phyloP scores from a whole-genome alignment of 306 rosid genomes.

The Fagus sylvatica region DNA sequence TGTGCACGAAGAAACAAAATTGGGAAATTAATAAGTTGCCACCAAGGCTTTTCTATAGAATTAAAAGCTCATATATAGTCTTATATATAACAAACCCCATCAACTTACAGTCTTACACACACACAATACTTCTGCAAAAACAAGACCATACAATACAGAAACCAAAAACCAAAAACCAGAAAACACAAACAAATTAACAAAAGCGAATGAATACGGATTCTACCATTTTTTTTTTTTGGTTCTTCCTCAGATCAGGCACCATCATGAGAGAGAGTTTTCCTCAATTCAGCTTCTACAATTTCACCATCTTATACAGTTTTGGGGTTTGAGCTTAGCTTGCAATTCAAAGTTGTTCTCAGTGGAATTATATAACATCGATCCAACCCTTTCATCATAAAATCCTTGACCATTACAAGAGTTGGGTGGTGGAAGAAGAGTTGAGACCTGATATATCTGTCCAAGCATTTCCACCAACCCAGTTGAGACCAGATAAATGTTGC shows the following conservation, averaged over 20 bases:
- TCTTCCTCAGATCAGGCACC: slow-evolving; percentile 12
- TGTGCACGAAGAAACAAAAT: not conserved
- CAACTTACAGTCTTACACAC: slow-evolving; percentile 46
- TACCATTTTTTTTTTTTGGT: slow-evolving; percentile 24
- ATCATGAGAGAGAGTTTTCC: not conserved
- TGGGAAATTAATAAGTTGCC: not conserved
- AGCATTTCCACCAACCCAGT: slow-evolving; percentile 32
- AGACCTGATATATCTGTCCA: slow-evolving; percentile 76
- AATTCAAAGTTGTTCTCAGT: not conserved
- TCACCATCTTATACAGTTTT: not conserved
- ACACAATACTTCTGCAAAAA: slow-evolving; percentile 36
- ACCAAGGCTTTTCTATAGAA: slow-evolving; percentile 13
- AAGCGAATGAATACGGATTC: slow-evolving; percentile 28
- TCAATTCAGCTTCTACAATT: not conserved
- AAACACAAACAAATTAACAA: slow-evolving; percentile 24
- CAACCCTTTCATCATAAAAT: not conserved
- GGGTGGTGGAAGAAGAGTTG: slow-evolving; percentile 60
- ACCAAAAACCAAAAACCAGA: slow-evolving; percentile 16
- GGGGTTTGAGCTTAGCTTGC: not conserved
- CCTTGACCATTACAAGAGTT: slow-evolving; percentile 45
- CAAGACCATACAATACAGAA: slow-evolving; percentile 40
- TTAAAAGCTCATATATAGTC: slow-evolving; percentile 20
- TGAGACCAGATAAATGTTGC: slow-evolving; percentile 41
- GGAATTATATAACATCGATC: not conserved
- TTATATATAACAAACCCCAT: slow-evolving; percentile 25